Evolutionary conservation across 1,139 yeast genomes (phyloP).

Genomic region (Scheffersomyces titani): DNA sequence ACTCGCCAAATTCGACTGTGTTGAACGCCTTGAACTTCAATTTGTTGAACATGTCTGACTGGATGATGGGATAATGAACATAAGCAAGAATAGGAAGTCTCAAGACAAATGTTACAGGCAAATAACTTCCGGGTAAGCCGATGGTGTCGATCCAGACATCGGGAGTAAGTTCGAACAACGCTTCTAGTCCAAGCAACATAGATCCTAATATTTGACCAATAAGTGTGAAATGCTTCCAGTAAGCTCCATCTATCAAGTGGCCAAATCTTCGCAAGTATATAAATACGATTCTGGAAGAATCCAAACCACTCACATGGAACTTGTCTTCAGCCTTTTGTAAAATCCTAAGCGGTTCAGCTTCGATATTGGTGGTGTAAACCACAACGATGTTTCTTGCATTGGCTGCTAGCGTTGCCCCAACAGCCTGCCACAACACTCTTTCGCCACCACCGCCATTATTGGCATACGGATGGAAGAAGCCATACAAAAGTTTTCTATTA

Average conservation of each 20-base stretch:
- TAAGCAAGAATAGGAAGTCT: constrained; percentile 80
- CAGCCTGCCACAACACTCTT: constrained; percentile 94
- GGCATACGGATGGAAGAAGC: constrained; percentile 95
- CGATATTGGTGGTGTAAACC: constrained; percentile 73
- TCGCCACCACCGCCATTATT: constrained; percentile 99
- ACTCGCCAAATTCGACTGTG: constrained; percentile 1
- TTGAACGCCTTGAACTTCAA: constrained; percentile 38
- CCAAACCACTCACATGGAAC: constrained; percentile 59
- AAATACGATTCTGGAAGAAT: constrained; percentile 62
- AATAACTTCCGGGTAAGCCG: constrained; percentile 86
- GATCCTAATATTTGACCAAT: constrained; percentile 89
- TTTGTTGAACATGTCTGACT: constrained; percentile 77
- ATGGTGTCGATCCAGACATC: constrained; percentile 94
- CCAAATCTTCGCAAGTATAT: constrained; percentile 63
- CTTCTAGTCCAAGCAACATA: constrained; percentile 66
- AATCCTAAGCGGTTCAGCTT: constrained; percentile 53
- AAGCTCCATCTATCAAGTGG: constrained; percentile 62
- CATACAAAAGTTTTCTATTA: constrained; percentile 54
- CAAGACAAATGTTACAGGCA: constrained; percentile 54
- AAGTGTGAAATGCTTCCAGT: constrained; percentile 81
- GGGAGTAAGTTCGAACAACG: constrained; percentile 68
- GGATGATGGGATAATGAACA: constrained; percentile 92
- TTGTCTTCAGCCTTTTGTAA: constrained; percentile 58
- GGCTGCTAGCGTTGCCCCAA: constrained; percentile 62
- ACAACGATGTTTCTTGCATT: constrained; percentile 59